phyloP scores from a whole-genome alignment of 495 filamentous ascomycete genomes.

The Cudoniella acicularis region DNA sequence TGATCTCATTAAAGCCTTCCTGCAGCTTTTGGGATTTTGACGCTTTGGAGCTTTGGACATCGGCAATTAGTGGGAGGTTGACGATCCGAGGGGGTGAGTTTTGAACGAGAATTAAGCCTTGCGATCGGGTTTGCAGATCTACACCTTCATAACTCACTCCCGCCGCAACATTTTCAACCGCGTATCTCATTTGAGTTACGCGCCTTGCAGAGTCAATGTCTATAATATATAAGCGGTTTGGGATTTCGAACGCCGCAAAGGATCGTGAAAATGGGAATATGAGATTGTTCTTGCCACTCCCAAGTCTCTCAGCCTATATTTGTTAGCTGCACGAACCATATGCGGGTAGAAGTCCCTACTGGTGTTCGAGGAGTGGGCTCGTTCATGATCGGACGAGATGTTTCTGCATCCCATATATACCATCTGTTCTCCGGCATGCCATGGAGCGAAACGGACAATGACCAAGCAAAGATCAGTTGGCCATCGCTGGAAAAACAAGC shows the following conservation, averaged over 20 bases:
- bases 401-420: not conserved
- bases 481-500: not conserved
- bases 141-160: not conserved
- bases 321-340: not conserved
- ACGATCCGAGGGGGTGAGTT: not conserved
- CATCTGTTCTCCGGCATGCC: not conserved
- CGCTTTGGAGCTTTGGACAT: not conserved
- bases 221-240: constrained; percentile 4
- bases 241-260: constrained; percentile 10
- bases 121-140: not conserved
- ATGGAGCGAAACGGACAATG: too few relatives aligned
- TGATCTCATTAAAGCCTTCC: not conserved
- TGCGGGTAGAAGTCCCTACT: not conserved
- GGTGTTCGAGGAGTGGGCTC: not conserved
- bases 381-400: not conserved
- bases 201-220: not conserved
- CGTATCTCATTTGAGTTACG: not conserved
- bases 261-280: constrained; percentile 3
- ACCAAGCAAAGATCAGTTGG: not conserved
- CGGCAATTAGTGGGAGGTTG: not conserved
- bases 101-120: constrained; percentile 6
- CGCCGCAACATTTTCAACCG: not conserved
- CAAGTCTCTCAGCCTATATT: not conserved
- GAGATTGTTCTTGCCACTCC: not conserved
- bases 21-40: not conserved